Evolutionary conservation across 2,329 filamentous ascomycete genomes (phyloP), one percentile per base, ranked within the genome.

Genomic region (Cordyceps cateniannulata): DNA sequence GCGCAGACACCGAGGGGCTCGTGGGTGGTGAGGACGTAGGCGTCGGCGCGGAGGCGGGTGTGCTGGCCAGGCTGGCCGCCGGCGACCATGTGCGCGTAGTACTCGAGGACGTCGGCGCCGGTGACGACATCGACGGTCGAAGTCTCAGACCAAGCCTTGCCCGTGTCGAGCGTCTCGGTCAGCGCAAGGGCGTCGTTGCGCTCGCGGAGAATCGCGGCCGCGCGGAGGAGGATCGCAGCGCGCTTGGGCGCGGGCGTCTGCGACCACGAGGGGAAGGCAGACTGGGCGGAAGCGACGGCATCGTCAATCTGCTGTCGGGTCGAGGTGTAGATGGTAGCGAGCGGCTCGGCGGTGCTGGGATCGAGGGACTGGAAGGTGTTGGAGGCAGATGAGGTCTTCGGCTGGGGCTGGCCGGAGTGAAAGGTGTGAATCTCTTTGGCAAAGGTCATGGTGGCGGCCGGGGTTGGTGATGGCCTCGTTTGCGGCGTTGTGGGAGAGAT

Each of bases 71-170:
- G 92, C 64, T 93, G 77, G 22, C 91, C 88, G 59, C 90, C 90
- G 25, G 87, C 90, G 49, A 93, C 84, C 59, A 92, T 78, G 69
- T 90, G 89, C 62, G 90, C 91, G 73, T 90, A 96, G 77, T 92
- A 96, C 72, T 95, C 91, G 63, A 96, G 81, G 32, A 93, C 90
- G 72, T 96, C 91, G 25, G 89, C 89, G 52, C 91, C 91, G 0
- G 91, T 95, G 47, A 87, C 82, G 24, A 96, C 81, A 70, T 96
- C 92, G 29, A 96, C 90, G 0, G 87, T 86, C 58, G 87, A 90
- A 3, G 92, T 96, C 75, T 96, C 91, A 3, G 88, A 88, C 74
- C 83, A 93, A 8, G 91, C 85, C 73, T 96, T 96, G 70, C 92
- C 91, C 0, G 91, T 96, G 73, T 96, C 91, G 69, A 88, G 80